Evolutionary conservation across 2,329 filamentous ascomycete species (phyloP).

Genomic region (Sarocladiaceae sp.): DNA sequence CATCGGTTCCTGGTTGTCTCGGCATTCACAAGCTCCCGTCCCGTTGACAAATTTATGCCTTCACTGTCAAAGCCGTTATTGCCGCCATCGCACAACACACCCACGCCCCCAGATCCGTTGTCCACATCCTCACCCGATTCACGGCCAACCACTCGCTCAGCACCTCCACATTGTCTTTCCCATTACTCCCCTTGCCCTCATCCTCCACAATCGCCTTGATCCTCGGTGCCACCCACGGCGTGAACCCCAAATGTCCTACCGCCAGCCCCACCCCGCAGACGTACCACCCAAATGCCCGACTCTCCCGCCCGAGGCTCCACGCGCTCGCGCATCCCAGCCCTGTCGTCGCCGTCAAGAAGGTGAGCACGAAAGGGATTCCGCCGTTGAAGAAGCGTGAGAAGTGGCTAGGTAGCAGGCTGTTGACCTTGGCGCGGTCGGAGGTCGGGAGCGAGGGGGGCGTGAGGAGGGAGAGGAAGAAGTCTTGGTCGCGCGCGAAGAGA

Average conservation of each 20-base stretch:
- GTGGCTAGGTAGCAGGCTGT: constrained; percentile 35
- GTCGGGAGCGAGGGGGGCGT: constrained; percentile 17
- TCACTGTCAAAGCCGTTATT: constrained; percentile 17
- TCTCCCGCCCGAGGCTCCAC: constrained; percentile 16
- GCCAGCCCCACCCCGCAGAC: constrained; percentile 23
- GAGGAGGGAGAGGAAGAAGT: constrained; percentile 33
- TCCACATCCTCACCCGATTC: constrained; percentile 25
- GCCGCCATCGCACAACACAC: constrained; percentile 24
- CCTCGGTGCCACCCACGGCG: constrained; percentile 25
- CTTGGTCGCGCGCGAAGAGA: constrained; percentile 38
- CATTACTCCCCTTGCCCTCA: constrained; percentile 15
- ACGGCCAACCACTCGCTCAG: constrained; percentile 25
- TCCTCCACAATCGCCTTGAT: constrained; percentile 18
- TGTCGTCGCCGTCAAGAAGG: constrained; percentile 27
- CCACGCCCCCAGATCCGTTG: constrained; percentile 28
- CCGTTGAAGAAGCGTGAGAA: constrained; percentile 34
- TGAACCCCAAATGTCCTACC: constrained; percentile 25
- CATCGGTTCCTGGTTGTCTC: too few relatives aligned
- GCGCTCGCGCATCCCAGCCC: constrained; percentile 21
- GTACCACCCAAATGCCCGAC: constrained; percentile 26
- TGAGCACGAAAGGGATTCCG: constrained; percentile 26
- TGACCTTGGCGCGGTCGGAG: constrained; percentile 21
- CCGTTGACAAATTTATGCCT: too few relatives aligned
- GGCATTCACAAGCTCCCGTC: too few relatives aligned
- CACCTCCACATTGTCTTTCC: constrained; percentile 20